phyloP scores from a whole-genome alignment of 176 grass and related monocot genomes.

The Musa acuminata region DNA sequence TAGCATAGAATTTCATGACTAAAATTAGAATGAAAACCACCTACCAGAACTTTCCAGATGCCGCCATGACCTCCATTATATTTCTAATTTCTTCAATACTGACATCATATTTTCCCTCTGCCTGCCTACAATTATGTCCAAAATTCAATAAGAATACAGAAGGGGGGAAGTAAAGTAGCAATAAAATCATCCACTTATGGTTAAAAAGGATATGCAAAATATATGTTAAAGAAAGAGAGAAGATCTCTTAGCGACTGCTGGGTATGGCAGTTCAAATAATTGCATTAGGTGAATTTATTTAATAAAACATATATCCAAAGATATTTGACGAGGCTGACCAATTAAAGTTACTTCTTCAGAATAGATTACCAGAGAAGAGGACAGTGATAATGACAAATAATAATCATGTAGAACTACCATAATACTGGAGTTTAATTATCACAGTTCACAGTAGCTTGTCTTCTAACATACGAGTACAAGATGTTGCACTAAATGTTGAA shows the following conservation, averaged over 20 bases:
- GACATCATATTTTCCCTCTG: conserved; percentile 16
- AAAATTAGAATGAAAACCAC: neutral
- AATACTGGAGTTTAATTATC: too few relatives aligned
- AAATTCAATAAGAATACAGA: neutral
- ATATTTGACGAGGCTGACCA: too few relatives aligned
- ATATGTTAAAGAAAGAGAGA: too few relatives aligned
- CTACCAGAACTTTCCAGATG: conserved; percentile 89
- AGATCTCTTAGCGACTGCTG: too few relatives aligned
- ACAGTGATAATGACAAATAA: too few relatives aligned
- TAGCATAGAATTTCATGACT: neutral
- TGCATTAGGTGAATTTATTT: too few relatives aligned
- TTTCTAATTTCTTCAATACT: conserved; percentile 63
- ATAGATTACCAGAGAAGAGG: too few relatives aligned
- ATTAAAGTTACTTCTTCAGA: too few relatives aligned
- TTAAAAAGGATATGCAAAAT: too few relatives aligned
- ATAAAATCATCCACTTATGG: neutral
- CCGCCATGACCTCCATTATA: conserved; percentile 74
- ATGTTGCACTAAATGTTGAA: neutral
- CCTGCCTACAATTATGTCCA: neutral
- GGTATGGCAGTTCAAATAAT: too few relatives aligned
- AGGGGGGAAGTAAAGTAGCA: neutral
- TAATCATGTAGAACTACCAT: too few relatives aligned
- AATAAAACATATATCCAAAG: too few relatives aligned
- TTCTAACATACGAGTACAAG: neutral
- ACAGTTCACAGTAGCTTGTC: neutral